Conservation (phyloP, 164 flowering plant species). For the Cinnamomum chago region DNA sequence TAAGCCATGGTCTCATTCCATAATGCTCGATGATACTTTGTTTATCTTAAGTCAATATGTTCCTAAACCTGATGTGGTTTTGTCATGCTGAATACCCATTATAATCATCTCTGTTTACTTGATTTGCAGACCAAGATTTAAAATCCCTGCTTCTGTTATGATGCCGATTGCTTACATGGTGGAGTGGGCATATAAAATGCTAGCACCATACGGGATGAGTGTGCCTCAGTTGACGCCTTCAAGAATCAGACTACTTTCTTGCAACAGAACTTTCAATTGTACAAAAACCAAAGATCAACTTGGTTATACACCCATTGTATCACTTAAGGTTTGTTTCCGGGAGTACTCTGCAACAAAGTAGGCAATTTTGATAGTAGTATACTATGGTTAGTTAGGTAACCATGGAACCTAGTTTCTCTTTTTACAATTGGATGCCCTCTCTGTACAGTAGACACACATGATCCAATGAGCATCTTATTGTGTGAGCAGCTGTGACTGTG, state of each 20-base stretch:
- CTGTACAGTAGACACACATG: no score
- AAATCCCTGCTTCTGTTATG: slow-evolving; percentile 77
- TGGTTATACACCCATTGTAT: slow-evolving; percentile 78
- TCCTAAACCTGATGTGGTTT: background rate
- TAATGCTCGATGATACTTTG: no score
- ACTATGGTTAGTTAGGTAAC: no score
- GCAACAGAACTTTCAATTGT: slow-evolving; percentile 71
- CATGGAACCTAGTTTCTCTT: no score
- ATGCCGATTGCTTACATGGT: slow-evolving; percentile 91
- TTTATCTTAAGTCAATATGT: no score
- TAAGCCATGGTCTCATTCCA: no score
- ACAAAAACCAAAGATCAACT: slow-evolving; percentile 82
- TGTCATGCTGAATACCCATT: background rate
- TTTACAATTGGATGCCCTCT: no score
- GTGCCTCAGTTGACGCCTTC: slow-evolving; percentile 99
- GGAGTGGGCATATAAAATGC: slow-evolving; percentile 58
- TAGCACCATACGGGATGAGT: slow-evolving; percentile 86
- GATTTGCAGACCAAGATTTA: slow-evolving; percentile 81
- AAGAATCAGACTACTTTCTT: slow-evolving; percentile 76
- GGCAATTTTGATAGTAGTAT: background rate
- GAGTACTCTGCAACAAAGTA: background rate
- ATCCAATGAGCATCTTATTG: no score
- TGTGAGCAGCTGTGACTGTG: no score
- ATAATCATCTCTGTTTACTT: background rate
- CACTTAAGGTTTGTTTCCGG: slow-evolving; percentile 62